phyloP scores from a whole-genome alignment of 345 rosid genomes.

The thale cress (Arabidopsis thaliana) region TAIR10.1 NC_003070.9:1062501-1063000 shows the following conservation, averaged over 20 bases:
- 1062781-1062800: slow-evolving; percentile 78
- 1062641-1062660: slow-evolving; percentile 54
- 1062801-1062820: slow-evolving; percentile 90
- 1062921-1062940: slow-evolving; percentile 81
- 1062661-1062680: slow-evolving; percentile 61
- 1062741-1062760: slow-evolving; percentile 93
- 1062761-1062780: slow-evolving; percentile 91
- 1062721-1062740: slow-evolving; percentile 80
- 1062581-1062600: slow-evolving; percentile 81
- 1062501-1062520: slow-evolving; percentile 80
- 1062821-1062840: slow-evolving; percentile 83
- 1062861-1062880: slow-evolving; percentile 88
- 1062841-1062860: slow-evolving; percentile 86
- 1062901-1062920: slow-evolving; percentile 92
- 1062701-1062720: slow-evolving; percentile 59
- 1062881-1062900: slow-evolving; percentile 79
- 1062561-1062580: slow-evolving; percentile 62
- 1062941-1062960: slow-evolving; percentile 81
- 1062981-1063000: slow-evolving; percentile 88
- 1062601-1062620: slow-evolving; percentile 71
- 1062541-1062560: slow-evolving; percentile 91
- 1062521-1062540: slow-evolving; percentile 86
- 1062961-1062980: slow-evolving; percentile 91
- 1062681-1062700: slow-evolving; percentile 80
- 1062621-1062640: slow-evolving; percentile 66